Percentiles rank a stretch among this genome's conserved stretches.
phyloP scores from a whole-genome alignment of 768 basidiomycete species.

The Tylopilus subfusipes region DNA sequence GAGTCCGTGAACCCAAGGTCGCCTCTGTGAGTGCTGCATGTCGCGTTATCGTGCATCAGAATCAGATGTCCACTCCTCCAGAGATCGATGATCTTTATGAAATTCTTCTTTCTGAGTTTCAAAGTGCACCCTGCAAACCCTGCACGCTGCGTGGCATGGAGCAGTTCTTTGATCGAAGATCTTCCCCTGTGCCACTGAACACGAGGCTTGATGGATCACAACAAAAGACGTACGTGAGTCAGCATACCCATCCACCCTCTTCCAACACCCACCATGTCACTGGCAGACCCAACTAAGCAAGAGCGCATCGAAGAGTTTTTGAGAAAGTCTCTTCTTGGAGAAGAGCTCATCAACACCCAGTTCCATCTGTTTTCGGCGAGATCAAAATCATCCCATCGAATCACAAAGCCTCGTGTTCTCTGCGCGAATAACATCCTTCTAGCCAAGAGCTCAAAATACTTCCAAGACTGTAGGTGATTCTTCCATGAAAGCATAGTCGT shows the following conservation, averaged over 20 bases:
- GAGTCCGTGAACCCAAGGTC: too few relatives aligned
- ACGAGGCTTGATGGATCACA: too few relatives aligned
- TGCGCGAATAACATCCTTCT: conserved; percentile 31
- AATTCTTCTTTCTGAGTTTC: too few relatives aligned
- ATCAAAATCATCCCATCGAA: not conserved
- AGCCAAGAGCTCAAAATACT: conserved; percentile 23
- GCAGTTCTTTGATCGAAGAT: too few relatives aligned
- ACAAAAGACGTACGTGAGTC: not conserved
- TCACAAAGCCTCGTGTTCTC: conserved; percentile 20
- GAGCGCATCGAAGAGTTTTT: conserved; percentile 20
- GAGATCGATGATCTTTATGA: too few relatives aligned
- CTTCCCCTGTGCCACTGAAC: too few relatives aligned
- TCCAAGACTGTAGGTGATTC: conserved; percentile 20
- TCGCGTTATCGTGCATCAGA: too few relatives aligned
- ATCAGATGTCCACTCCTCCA: too few relatives aligned
- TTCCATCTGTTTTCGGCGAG: conserved; percentile 28
- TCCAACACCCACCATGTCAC: not conserved
- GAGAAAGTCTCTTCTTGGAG: conserved; percentile 25
- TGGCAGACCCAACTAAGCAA: conserved; percentile 5
- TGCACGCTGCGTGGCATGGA: too few relatives aligned
- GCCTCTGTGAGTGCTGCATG: too few relatives aligned
- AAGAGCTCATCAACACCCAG: conserved; percentile 28
- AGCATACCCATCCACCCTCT: not conserved
- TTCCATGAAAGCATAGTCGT: not conserved
- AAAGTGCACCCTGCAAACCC: too few relatives aligned